Base-by-base conservation (phyloP, 768 basidiomycete genomes). In the Antrodiella citrinella region DNA sequence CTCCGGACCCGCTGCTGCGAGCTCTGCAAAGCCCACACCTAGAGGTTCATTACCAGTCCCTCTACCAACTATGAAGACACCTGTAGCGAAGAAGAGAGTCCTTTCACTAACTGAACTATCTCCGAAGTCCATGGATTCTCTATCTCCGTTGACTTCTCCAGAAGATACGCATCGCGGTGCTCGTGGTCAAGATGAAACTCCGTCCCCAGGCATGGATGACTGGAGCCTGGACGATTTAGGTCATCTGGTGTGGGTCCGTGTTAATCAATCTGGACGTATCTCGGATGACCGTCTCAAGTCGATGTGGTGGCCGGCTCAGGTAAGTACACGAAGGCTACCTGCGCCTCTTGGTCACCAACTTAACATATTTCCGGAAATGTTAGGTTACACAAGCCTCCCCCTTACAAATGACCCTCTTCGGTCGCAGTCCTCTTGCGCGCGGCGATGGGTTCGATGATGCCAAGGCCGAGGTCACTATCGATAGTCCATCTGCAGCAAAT, bases 221-320 rank as follows among this genome's bases (percentile, higher is more conserved):
- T 35, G 30, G 30, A 35, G 30, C 15, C 30, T 35, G 7, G 30
- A 7, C 30, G 15, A 7, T 15, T 15, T 35, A 15, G 30, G 30
- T 35, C 30, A 35, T 35, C 15, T 60, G 10, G 62, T 57, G 2
- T 65, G 60, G 56, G 62, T 63, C 40, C 57, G 53, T 22, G 44
- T 65, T 7, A 55, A 60, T 40, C 25, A 24, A 7, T 25, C 44
- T 2, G 60, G 63, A 9, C 48, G 48, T 4, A 51, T 59, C 2
- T 41, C 49, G 11, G 50, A 51, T n/a, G 38, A 30, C 13, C 42
- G 38, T 10, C 50, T 43, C 1, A 45, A 49, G 15, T 54, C 58
- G 10, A 50, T 79, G 35, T 88, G 86, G 86, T 88, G 86, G 86
- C 86, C 86, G 19, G 82, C 72, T 23, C 73, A 75, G 70, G 86